phyloP scores from a whole-genome alignment of 139 green algal species.

The Haematococcus sp. region DNA sequence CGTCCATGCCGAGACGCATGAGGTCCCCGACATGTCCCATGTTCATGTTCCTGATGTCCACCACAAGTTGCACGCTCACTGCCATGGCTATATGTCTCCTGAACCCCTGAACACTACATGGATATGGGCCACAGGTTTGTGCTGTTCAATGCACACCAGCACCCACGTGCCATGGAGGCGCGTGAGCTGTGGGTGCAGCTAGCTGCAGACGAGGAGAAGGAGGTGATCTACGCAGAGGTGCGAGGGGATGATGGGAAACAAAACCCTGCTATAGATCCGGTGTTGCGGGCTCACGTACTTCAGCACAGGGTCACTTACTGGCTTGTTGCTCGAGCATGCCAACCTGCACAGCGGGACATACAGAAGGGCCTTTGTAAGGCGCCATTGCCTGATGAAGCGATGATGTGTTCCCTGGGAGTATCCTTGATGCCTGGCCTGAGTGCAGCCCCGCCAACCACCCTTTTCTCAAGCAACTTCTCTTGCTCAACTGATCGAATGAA shows the following conservation, averaged over 20 bases:
- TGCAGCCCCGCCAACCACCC: no score
- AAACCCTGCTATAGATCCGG: background rate
- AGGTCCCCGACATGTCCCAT: no score
- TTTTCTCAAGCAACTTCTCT: no score
- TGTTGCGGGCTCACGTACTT: background rate
- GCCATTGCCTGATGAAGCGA: no score
- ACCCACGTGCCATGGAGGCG: background rate
- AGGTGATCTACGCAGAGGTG: constrained; percentile 3
- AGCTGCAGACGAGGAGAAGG: background rate
- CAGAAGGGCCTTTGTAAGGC: background rate
- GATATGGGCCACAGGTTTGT: background rate
- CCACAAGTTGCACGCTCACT: no score
- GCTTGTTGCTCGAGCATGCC: background rate
- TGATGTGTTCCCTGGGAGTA: no score
- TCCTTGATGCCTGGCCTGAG: no score
- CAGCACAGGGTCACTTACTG: background rate
- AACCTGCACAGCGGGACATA: background rate
- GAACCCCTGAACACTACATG: background rate
- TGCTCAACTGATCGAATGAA: no score
- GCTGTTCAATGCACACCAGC: constrained; percentile 2
- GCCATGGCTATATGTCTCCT: background rate
- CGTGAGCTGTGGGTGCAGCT: background rate
- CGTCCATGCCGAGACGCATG: no score
- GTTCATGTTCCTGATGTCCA: no score
- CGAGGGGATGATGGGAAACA: no score